phyloP scores from a whole-genome alignment of 768 basidiomycete species.

The Pholiota molesta region DNA sequence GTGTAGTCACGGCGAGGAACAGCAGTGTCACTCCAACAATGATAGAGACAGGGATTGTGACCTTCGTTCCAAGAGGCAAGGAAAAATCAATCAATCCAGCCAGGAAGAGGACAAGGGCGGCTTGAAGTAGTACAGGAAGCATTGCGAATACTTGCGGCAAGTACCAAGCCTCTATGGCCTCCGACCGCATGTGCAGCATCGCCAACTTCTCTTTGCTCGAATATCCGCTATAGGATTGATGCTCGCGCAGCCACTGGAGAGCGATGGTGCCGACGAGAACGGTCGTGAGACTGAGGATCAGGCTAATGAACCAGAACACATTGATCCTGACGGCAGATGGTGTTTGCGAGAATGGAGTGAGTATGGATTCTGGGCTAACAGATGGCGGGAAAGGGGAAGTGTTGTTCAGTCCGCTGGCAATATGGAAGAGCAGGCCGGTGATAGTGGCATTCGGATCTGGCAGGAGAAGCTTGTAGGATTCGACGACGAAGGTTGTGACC shows the following conservation, averaged over 20 bases:
- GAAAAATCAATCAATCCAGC: slow-evolving; percentile 21
- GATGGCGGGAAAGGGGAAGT: not conserved
- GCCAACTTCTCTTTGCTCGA: not conserved
- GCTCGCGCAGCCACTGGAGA: slow-evolving; percentile 9
- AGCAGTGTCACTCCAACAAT: slow-evolving; percentile 10
- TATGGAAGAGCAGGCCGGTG: slow-evolving; percentile 12
- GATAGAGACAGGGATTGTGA: slow-evolving; percentile 15
- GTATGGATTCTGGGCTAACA: not conserved
- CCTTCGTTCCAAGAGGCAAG: slow-evolving; percentile 5
- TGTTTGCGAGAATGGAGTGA: not conserved
- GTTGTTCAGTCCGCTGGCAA: not conserved
- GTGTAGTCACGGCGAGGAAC: slow-evolving; percentile 17
- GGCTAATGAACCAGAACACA: slow-evolving; percentile 3
- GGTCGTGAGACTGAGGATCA: not conserved
- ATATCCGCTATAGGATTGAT: not conserved
- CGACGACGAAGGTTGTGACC: slow-evolving; percentile 23
- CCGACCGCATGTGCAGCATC: slow-evolving; percentile 2
- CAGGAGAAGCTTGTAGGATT: slow-evolving; percentile 22
- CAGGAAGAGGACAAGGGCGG: slow-evolving; percentile 20
- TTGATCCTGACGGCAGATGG: not conserved
- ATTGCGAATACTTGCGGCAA: slow-evolving; percentile 7
- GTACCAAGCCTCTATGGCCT: slow-evolving; percentile 1
- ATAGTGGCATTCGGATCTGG: slow-evolving; percentile 16
- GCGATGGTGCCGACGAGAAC: slow-evolving; percentile 2
- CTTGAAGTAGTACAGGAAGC: slow-evolving; percentile 7